Evolutionary conservation across 2,329 filamentous ascomycete genomes (phyloP).

Genomic region (Hypocreales sp.): DNA sequence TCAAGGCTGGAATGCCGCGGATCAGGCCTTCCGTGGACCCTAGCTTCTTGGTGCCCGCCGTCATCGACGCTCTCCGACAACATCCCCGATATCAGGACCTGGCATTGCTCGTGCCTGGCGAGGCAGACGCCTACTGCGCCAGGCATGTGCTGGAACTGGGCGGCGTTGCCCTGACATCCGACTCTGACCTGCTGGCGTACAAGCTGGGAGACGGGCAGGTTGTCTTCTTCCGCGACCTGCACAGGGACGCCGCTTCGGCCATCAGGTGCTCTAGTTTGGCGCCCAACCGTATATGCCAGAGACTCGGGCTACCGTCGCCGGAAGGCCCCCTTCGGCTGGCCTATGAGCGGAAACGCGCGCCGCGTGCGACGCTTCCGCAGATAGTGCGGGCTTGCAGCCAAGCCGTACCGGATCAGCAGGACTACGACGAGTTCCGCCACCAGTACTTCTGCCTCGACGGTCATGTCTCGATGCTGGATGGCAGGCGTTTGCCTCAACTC

Average conservation of each 20-base stretch:
- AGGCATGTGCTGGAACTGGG: slow-evolving; percentile 36
- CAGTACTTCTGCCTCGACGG: too few species aligned
- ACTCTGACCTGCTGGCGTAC: slow-evolving; percentile 73
- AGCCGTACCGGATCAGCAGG: slow-evolving; percentile 6
- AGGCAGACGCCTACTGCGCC: slow-evolving; percentile 75
- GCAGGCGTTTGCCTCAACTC: slow-evolving; percentile 4
- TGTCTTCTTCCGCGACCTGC: slow-evolving; percentile 52
- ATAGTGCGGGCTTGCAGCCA: slow-evolving; percentile 12
- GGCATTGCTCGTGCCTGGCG: slow-evolving; percentile 55
- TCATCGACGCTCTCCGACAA: slow-evolving; percentile 52
- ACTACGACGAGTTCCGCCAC: slow-evolving; percentile 14
- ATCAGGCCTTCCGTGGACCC: slow-evolving; percentile 27
- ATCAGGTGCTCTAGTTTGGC: slow-evolving; percentile 13
- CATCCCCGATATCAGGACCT: slow-evolving; percentile 24
- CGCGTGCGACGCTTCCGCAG: slow-evolving; percentile 13
- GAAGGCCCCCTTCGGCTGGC: slow-evolving; percentile 16
- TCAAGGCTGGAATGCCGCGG: slow-evolving; percentile 8
- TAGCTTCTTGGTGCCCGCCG: slow-evolving; percentile 63
- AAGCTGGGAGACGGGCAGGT: slow-evolving; percentile 52
- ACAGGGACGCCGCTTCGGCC: slow-evolving; percentile 13
- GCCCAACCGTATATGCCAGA: slow-evolving; percentile 21
- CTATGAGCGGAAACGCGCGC: slow-evolving; percentile 16
- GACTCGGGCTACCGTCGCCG: slow-evolving; percentile 21
- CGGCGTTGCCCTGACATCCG: slow-evolving; percentile 57
- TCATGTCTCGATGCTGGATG: background rate